phyloP scores from a whole-genome alignment of 1,284 basidiomycete genomes.

The Heterobasidion parviporum region DNA sequence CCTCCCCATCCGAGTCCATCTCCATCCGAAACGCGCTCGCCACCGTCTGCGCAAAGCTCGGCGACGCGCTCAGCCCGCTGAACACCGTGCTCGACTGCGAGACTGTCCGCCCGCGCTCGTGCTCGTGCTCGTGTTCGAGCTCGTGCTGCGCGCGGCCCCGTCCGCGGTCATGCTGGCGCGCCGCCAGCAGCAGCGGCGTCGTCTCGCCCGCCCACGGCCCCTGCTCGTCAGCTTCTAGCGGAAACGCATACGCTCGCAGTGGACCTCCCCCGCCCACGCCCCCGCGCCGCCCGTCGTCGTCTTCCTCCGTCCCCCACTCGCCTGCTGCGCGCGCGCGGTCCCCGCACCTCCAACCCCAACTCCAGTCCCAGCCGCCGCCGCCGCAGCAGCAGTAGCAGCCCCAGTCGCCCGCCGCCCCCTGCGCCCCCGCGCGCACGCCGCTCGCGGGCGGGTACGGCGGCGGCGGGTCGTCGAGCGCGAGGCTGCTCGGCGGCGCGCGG shows the following conservation, averaged over 20 bases:
- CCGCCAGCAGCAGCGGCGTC: slow-evolving; percentile 31
- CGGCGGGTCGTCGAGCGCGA: slow-evolving; percentile 41
- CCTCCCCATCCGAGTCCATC: slow-evolving; percentile 29
- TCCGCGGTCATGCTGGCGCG: slow-evolving; percentile 9
- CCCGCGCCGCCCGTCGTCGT: slow-evolving; percentile 11
- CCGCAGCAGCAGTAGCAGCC: too few species aligned
- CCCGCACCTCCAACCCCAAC: slow-evolving; percentile 1
- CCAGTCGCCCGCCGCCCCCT: slow-evolving; percentile 18
- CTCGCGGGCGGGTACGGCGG: slow-evolving; percentile 58
- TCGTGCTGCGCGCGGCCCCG: slow-evolving; percentile 12
- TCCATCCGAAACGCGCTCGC: slow-evolving; percentile 50
- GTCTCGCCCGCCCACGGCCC: slow-evolving; percentile 19
- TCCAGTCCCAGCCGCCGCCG: too few species aligned
- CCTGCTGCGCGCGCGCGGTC: slow-evolving; percentile 20
- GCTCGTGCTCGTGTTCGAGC: slow-evolving; percentile 6
- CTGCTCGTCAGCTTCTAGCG: slow-evolving; percentile 8
- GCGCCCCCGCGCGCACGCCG: slow-evolving; percentile 29
- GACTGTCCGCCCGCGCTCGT: slow-evolving; percentile 34
- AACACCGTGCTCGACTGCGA: slow-evolving; percentile 47
- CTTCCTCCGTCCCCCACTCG: slow-evolving; percentile 26
- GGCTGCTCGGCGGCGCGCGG: background rate
- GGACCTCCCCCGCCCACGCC: background rate
- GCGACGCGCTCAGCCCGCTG: slow-evolving; percentile 40
- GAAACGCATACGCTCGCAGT: slow-evolving; percentile 9
- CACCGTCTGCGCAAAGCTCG: slow-evolving; percentile 59